Conservation (phyloP, 73 alveolate species). For the Stentor roeselii region DNA sequence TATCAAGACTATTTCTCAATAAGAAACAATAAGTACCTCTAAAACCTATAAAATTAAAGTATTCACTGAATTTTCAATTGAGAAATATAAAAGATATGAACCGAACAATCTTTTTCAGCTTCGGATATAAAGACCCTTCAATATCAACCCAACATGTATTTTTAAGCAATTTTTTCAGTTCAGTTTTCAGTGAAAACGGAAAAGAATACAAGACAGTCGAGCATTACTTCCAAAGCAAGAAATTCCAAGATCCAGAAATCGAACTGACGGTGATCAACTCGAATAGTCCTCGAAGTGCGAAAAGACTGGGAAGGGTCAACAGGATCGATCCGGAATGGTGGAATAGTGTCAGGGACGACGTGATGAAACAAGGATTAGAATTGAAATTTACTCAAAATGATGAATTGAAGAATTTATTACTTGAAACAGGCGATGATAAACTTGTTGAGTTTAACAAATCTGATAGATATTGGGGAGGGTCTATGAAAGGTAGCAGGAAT, state of each 20-base stretch:
- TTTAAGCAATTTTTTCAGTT: neutral
- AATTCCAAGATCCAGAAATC: neutral
- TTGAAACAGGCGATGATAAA: neutral
- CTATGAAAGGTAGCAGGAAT: neutral
- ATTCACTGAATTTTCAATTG: too few relatives aligned
- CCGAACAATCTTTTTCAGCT: neutral
- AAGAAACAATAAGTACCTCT: too few relatives aligned
- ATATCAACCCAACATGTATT: neutral
- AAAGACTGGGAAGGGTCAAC: neutral
- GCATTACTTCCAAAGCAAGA: neutral
- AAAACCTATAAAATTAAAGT: too few relatives aligned
- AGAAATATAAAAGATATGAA: too few relatives aligned
- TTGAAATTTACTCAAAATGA: neutral
- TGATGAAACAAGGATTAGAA: neutral
- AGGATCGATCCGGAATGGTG: neutral
- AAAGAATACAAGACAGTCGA: neutral
- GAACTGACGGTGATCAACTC: neutral
- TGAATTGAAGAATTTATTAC: neutral
- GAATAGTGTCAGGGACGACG: neutral
- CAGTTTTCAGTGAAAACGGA: neutral
- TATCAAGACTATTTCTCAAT: too few relatives aligned
- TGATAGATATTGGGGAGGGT: neutral
- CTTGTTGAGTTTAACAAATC: neutral
- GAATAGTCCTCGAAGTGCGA: neutral
- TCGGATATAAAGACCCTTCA: neutral